Percentiles rank a stretch among this genome's conserved stretches.
Conservation (phyloP, 345 rosid genomes). For the Camelina sativa region DNA sequence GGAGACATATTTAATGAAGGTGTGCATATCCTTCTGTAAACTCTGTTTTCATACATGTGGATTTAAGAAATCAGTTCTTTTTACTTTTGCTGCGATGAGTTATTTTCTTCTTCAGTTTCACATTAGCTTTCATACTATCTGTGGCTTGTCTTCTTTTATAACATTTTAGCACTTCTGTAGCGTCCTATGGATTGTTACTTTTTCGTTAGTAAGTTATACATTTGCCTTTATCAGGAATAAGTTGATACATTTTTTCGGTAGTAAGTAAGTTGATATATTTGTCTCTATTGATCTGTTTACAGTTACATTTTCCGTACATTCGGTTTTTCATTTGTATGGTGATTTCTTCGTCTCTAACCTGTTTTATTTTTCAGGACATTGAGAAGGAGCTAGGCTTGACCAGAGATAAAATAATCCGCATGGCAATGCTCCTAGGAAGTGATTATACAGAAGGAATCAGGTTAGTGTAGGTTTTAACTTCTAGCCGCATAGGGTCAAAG, state of each 20-base stretch:
- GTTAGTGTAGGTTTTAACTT: constrained; percentile 43
- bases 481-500: not conserved
- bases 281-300: constrained; percentile 2
- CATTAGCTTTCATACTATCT: constrained; percentile 7
- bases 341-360: not conserved
- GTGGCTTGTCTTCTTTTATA: constrained; percentile 6
- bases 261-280: not conserved
- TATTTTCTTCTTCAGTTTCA: not conserved
- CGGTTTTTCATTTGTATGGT: not conserved
- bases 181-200: not conserved
- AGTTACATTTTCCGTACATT: not conserved
- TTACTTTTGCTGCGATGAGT: not conserved
- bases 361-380: constrained; percentile 60
- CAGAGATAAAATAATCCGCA: constrained; percentile 79
- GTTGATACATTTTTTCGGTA: not conserved
- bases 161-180: constrained; percentile 7
- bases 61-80: not conserved
- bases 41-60: not conserved
- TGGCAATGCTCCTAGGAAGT: constrained; percentile 98
- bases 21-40: constrained; percentile 34
- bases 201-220: constrained; percentile 6
- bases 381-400: constrained; percentile 89
- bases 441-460: constrained; percentile 98
- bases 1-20: constrained; percentile 95
- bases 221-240: constrained; percentile 1